Conservation (phyloP, 2,329 filamentous ascomycete species). For the Botrytis hyacinthi region DNA sequence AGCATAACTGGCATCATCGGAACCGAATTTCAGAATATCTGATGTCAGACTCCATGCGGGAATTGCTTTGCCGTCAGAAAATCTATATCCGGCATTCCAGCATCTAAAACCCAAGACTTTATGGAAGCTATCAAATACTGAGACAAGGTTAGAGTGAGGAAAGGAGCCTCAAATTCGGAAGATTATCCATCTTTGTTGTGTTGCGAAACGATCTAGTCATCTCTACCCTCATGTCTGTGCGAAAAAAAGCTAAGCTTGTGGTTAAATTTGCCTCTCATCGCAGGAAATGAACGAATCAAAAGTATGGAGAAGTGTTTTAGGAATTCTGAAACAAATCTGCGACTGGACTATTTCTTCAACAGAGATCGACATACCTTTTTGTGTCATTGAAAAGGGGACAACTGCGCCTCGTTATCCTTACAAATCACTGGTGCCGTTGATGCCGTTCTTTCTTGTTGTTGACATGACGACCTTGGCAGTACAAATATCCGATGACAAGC, state of each 20-base stretch:
- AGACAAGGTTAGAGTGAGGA: not conserved
- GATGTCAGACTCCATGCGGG: conserved; percentile 14
- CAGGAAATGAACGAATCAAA: not conserved
- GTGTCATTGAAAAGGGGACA: not conserved
- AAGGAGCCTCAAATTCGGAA: not conserved
- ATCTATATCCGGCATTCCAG: not conserved
- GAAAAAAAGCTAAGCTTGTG: not conserved
- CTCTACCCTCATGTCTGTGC: not conserved
- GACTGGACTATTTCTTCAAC: not conserved
- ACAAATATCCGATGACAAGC: not conserved
- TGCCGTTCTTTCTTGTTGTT: not conserved
- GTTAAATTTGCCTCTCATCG: not conserved
- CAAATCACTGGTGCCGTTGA: not conserved
- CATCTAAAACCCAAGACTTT: not conserved
- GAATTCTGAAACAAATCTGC: not conserved
- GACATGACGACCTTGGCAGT: not conserved
- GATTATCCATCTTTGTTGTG: not conserved
- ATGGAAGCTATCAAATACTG: not conserved
- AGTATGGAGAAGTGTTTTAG: not conserved
- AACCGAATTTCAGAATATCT: not conserved
- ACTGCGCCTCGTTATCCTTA: not conserved
- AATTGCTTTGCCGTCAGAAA: not conserved
- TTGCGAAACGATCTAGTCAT: conserved; percentile 4
- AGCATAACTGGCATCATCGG: not conserved
- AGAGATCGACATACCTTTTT: not conserved